Conservation (phyloP, 1,284 basidiomycete species). For the Ustilago loliicola region DNA sequence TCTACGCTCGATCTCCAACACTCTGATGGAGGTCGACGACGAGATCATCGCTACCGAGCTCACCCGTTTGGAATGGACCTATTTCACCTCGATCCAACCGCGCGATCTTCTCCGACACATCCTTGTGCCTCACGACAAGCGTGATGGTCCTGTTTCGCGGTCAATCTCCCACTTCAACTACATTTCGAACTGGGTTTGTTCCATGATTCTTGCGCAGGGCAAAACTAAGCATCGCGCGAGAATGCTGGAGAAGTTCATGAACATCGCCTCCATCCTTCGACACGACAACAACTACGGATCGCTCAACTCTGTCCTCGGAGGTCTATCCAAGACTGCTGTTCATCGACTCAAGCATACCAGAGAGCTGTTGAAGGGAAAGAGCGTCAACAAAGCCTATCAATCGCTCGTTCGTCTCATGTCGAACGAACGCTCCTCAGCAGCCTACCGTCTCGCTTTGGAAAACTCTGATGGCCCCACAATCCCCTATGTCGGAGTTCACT, state of each 20-base stretch:
- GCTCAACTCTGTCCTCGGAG: conserved; percentile 62
- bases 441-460: conserved; percentile 63
- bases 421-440: conserved; percentile 56
- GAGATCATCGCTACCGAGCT: conserved; percentile 60
- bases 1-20: conserved; percentile 59
- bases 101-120: conserved; percentile 64
- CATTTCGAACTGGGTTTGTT: conserved; percentile 64
- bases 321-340: conserved; percentile 58
- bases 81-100: conserved; percentile 61
- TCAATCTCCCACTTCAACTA: conserved; percentile 67
- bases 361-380: conserved; percentile 57
- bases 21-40: conserved; percentile 58
- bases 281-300: conserved; percentile 66
- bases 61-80: conserved; percentile 61
- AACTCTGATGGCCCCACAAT: conserved; percentile 62
- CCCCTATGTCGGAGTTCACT: conserved; percentile 64
- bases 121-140: conserved; percentile 52
- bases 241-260: conserved; percentile 66
- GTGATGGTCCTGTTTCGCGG: conserved; percentile 58
- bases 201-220: conserved; percentile 63
- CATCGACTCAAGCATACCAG: conserved; percentile 62
- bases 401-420: conserved; percentile 60
- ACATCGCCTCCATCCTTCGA: conserved; percentile 60
- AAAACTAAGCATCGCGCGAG: conserved; percentile 61
- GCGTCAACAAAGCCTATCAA: conserved; percentile 60